phyloP scores from a whole-genome alignment of 2,329 filamentous ascomycete genomes.

The Cladosporium velox region DNA sequence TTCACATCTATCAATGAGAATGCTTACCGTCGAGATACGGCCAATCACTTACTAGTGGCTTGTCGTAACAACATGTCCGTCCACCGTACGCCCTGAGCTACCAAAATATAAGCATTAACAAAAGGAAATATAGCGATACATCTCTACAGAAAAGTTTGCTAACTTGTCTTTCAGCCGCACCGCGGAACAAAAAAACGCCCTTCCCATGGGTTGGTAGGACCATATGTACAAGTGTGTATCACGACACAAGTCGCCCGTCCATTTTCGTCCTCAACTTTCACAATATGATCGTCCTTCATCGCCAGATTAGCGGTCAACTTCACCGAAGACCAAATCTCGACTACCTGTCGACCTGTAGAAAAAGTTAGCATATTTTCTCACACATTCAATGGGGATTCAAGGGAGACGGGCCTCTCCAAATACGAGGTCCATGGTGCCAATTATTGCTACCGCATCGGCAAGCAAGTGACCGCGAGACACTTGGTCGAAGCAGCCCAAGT shows the following conservation, averaged over 20 bases:
- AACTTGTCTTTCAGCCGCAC: neutral
- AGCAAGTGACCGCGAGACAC: conserved; percentile 88
- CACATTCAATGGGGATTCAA: no score
- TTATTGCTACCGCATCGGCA: conserved; percentile 95
- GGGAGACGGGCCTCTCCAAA: no score
- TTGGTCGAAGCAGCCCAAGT: conserved; percentile 92
- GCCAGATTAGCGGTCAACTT: neutral
- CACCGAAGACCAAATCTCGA: no score
- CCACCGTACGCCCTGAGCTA: no score
- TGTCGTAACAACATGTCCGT: no score
- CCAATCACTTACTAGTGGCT: no score
- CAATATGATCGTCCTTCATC: neutral
- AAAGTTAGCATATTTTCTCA: no score
- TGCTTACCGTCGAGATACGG: neutral
- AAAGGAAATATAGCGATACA: conserved; percentile 20
- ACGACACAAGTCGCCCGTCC: conserved; percentile 30
- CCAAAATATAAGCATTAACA: no score
- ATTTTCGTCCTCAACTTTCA: neutral
- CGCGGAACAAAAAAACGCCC: conserved; percentile 11
- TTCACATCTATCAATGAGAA: neutral
- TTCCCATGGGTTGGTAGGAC: conserved; percentile 6
- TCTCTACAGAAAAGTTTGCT: conserved; percentile 11
- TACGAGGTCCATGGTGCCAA: conserved; percentile 64
- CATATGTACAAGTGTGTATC: conserved; percentile 13
- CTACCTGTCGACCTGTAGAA: no score